These are phyloP conservation scores for Arachnomyces sp. DNA, from an alignment of 2,329 filamentous ascomycete species.

Conservation along the genomic window DNA sequence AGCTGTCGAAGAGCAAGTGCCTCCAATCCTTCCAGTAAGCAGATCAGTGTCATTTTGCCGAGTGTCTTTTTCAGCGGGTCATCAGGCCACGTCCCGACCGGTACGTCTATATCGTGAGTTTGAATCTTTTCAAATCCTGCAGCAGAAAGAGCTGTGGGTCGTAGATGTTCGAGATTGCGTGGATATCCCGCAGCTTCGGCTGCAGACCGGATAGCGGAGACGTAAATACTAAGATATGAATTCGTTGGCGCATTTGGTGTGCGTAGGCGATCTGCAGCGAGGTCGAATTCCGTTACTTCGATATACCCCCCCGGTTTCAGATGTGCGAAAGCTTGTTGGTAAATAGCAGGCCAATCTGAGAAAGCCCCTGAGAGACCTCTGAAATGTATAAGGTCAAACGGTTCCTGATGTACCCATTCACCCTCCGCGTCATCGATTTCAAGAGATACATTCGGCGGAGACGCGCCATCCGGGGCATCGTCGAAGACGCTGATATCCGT, in stretches of 20 bases:
- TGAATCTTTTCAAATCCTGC: conserved; percentile 39
- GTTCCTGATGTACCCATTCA: conserved; percentile 41
- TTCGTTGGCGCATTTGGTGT: conserved; percentile 16
- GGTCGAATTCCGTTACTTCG: conserved; percentile 37
- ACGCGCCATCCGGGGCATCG: conserved; percentile 26
- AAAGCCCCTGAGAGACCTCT: conserved; percentile 42
- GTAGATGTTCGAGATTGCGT: conserved; percentile 36
- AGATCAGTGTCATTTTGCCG: conserved; percentile 36
- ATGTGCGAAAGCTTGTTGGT: conserved; percentile 37
- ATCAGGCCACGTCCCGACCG: conserved; percentile 30
- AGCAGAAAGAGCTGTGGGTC: conserved; percentile 29
- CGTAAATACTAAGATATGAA: conserved; percentile 28
- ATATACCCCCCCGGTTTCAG: conserved; percentile 40
- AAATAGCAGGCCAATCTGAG: conserved; percentile 38
- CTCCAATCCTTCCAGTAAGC: conserved; percentile 33
- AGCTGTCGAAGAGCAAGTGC: conserved; percentile 29
- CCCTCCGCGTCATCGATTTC: conserved; percentile 42
- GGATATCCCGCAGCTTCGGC: conserved; percentile 33
- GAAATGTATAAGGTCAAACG: conserved; percentile 44
- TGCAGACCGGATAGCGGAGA: conserved; percentile 29
- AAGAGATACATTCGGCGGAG: conserved; percentile 37
- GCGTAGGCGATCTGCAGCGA: conserved; percentile 19
- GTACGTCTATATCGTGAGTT: conserved; percentile 30
- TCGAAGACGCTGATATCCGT: conserved; percentile 37
- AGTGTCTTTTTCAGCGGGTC: conserved; percentile 26